Base-by-base conservation (phyloP, 768 basidiomycete genomes). In the Russula emetica region DNA sequence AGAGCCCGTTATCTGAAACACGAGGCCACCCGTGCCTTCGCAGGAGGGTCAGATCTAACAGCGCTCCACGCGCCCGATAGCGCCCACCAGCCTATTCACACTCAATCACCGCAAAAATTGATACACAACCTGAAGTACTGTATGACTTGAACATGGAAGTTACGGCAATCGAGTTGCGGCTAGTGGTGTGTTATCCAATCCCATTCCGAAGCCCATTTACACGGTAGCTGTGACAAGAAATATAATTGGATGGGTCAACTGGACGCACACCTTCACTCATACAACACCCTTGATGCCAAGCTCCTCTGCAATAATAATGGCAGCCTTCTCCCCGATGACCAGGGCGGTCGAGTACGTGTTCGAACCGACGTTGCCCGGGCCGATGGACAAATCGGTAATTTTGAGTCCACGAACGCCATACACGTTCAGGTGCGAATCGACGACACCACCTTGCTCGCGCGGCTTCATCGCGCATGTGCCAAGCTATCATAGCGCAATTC, bases 401-500 rank as follows among this genome's bases (percentile, higher is more conserved):
- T 87, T 85, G 56, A 88, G 74, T 32, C 78, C 78, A 66, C 75
- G 66, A 1, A 83, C 77, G 0, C 84, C 85, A 64, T 88, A 86
- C 14, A 89, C 85, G 65, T 84, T 84, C 45, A 88, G 72, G n/a
- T 74, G 74, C 32, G 79, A 58, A 68, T 89, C 84, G 9, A 89
- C 83, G 4, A 88, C 87, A 16, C 86, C 86, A 5, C 79, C 81
- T 45, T 78, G 60, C 20, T 81, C 77, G 22, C 80, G 78, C 3
- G 84, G 78, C 70, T 86, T 86, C 86, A 88, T 87, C 0, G 84
- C 80, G 62, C 85, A 87, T 0, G 85, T 87, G 44, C 85, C 85
- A 16, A 85, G 76, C 84, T 86, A 26, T n/a, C 18, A 13, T n/a
- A 60, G 2, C 51, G 28, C 61, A 22, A 45, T 55, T 5, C 61